Percentiles rank a stretch among this genome's conserved stretches.
phyloP scores from a whole-genome alignment of 2,329 filamentous ascomycete genomes.

The Grosmannia penicillata region DNA sequence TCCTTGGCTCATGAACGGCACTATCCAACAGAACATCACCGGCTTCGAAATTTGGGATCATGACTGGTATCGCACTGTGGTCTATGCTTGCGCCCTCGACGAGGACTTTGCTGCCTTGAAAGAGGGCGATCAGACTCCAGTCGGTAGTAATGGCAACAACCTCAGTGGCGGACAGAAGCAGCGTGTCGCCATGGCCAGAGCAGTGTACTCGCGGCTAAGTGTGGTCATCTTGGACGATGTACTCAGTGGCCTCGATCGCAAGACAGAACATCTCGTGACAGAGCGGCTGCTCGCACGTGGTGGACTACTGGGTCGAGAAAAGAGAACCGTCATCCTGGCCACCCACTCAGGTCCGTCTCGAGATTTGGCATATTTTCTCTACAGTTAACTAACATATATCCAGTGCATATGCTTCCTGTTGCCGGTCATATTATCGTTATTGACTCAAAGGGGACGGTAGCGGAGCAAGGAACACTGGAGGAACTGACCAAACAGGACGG shows the following conservation, averaged over 20 bases:
- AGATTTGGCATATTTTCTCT: too few species aligned
- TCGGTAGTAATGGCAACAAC: constrained; percentile 21
- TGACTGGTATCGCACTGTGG: too few species aligned
- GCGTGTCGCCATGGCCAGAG: constrained; percentile 14
- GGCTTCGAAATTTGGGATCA: constrained; percentile 13
- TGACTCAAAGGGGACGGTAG: too few species aligned
- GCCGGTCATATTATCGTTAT: too few species aligned
- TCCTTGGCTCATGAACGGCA: constrained; percentile 20
- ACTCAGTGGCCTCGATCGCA: constrained; percentile 18
- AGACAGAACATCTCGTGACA: constrained; percentile 26
- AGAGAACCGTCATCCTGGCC: too few species aligned
- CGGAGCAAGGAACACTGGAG: too few species aligned
- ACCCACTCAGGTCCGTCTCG: too few species aligned
- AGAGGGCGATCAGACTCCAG: constrained; percentile 18
- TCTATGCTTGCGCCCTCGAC: constrained; percentile 16
- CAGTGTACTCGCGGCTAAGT: constrained; percentile 11
- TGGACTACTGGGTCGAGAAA: too few species aligned
- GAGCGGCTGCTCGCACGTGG: too few species aligned
- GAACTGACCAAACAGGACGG: too few species aligned
- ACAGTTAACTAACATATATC: too few species aligned
- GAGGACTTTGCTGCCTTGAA: constrained; percentile 17
- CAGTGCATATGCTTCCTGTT: too few species aligned
- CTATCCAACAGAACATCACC: constrained; percentile 18
- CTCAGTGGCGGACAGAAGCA: constrained; percentile 22
- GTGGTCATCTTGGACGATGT: constrained; percentile 12